A percentile compares a stretch with the other conserved stretches of the same genome.
phyloP scores from a whole-genome alignment of 352 stramenopile genomes.

The Blastocystis hominis region DNA sequence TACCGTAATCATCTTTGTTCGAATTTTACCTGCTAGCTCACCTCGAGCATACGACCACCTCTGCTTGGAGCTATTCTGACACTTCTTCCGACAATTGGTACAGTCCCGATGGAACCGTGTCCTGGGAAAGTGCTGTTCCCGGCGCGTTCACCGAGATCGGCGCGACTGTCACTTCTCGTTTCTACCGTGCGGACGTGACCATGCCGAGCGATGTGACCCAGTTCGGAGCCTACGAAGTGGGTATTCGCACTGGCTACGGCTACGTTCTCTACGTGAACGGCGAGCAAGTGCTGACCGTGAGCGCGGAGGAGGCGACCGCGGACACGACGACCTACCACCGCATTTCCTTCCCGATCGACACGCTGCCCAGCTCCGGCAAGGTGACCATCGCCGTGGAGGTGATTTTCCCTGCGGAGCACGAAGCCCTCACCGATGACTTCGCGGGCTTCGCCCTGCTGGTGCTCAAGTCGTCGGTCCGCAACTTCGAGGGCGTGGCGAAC shows the following conservation, averaged over 20 bases:
- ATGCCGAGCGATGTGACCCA: not conserved
- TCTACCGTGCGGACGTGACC: not conserved
- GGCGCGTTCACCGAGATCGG: not conserved
- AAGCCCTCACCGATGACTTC: not conserved
- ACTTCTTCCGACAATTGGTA: not conserved
- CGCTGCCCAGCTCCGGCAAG: not conserved
- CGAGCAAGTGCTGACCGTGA: not conserved
- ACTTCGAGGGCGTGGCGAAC: not conserved
- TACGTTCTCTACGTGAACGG: constrained; percentile 45
- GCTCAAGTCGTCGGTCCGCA: not conserved
- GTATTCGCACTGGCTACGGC: constrained; percentile 24
- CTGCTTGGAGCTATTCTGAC: constrained; percentile 47
- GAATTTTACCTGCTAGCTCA: not conserved
- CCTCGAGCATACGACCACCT: not conserved
- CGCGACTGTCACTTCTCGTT: not conserved
- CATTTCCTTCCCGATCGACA: not conserved
- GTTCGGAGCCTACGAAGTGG: constrained; percentile 1
- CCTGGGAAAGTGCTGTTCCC: not conserved
- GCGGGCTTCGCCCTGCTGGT: not conserved
- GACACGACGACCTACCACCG: not conserved
- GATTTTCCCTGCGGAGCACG: not conserved
- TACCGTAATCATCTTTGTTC: not conserved
- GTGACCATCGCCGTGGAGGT: constrained; percentile 30
- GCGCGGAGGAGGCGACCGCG: not conserved
- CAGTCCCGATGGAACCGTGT: not conserved